A percentile compares a stretch with the other conserved stretches of the same genome.
phyloP scores from a whole-genome alignment of 1,139 yeast species.

The Saccharomycopsis hybrid region DNA sequence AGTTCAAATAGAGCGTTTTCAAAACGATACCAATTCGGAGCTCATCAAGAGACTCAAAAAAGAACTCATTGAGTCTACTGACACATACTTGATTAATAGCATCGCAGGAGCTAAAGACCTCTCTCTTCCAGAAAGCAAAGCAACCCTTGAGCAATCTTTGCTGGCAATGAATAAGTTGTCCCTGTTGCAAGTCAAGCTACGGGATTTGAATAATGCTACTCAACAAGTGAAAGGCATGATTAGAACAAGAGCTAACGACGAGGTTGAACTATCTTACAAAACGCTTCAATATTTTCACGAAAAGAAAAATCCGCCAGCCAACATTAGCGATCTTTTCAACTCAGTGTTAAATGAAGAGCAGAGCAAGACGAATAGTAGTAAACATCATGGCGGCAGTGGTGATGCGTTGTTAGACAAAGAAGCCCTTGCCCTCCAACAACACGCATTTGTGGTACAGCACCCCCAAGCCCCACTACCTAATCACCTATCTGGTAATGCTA shows the following conservation, averaged over 20 bases:
- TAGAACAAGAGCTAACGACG: slow-evolving; percentile 15
- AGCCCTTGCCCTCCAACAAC: slow-evolving; percentile 23
- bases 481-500: slow-evolving; percentile 19
- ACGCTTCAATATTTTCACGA: slow-evolving; percentile 26
- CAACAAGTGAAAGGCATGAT: slow-evolving; percentile 16
- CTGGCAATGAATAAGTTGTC: not conserved
- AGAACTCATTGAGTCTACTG: slow-evolving; percentile 9
- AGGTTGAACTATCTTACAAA: slow-evolving; percentile 27
- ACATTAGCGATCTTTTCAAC: slow-evolving; percentile 23
- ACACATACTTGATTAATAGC: slow-evolving; percentile 5
- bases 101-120: not conserved
- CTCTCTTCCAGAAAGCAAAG: no score
- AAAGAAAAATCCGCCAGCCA: slow-evolving; percentile 19
- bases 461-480: slow-evolving; percentile 32
- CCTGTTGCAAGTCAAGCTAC: not conserved
- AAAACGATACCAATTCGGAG: not conserved
- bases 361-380: not conserved
- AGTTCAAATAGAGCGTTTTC: not conserved
- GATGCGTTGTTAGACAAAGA: slow-evolving; percentile 1
- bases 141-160: not conserved
- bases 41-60: slow-evolving; percentile 4
- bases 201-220: slow-evolving; percentile 1
- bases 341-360: not conserved
- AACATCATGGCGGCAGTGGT: no score
- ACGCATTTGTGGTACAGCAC: slow-evolving; percentile 24